A percentile compares a stretch with the other conserved stretches of the same genome.
These are phyloP conservation scores for Sisymbrium irio DNA, from an alignment of 345 rosid genomes.

Conservation along the genomic window DNA sequence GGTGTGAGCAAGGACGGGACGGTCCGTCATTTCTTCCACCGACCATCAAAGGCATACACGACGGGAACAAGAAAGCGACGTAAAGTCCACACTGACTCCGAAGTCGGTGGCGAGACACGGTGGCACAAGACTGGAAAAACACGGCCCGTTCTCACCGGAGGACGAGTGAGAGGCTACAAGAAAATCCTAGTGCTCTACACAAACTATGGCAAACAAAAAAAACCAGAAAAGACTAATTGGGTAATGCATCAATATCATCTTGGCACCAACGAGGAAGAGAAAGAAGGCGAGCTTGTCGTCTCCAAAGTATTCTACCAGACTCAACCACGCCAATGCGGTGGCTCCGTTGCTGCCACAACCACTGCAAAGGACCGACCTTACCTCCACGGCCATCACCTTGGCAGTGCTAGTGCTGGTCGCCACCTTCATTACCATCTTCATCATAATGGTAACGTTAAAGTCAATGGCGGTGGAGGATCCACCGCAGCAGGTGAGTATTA, in stretches of 20 bases:
- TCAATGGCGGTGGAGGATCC: slow-evolving; percentile 23
- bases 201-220: slow-evolving; percentile 89
- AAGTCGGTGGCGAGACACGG: slow-evolving; percentile 74
- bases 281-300: slow-evolving; percentile 91
- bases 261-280: slow-evolving; percentile 86
- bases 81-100: slow-evolving; percentile 77
- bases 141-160: slow-evolving; percentile 60
- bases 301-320: slow-evolving; percentile 97
- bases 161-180: slow-evolving; percentile 77
- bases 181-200: slow-evolving; percentile 95
- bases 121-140: slow-evolving; percentile 99
- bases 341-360: slow-evolving; percentile 26
- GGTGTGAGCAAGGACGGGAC: slow-evolving; percentile 89
- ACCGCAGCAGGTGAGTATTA: slow-evolving; percentile 49
- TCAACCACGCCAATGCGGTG: slow-evolving; percentile 91
- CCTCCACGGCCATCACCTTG: slow-evolving; percentile 22
- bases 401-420: slow-evolving; percentile 25
- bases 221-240: slow-evolving; percentile 96
- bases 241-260: slow-evolving; percentile 99
- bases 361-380: slow-evolving; percentile 32
- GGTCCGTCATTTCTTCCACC: slow-evolving; percentile 95
- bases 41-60: slow-evolving; percentile 97
- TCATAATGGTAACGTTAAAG: slow-evolving; percentile 39
- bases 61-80: slow-evolving; percentile 94
- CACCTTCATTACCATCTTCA: slow-evolving; percentile 41